Percentiles rank a stretch among this genome's conserved stretches.
Evolutionary conservation across 495 filamentous ascomycete species (phyloP).

Genomic region (Aspergillus ellipticus): DNA sequence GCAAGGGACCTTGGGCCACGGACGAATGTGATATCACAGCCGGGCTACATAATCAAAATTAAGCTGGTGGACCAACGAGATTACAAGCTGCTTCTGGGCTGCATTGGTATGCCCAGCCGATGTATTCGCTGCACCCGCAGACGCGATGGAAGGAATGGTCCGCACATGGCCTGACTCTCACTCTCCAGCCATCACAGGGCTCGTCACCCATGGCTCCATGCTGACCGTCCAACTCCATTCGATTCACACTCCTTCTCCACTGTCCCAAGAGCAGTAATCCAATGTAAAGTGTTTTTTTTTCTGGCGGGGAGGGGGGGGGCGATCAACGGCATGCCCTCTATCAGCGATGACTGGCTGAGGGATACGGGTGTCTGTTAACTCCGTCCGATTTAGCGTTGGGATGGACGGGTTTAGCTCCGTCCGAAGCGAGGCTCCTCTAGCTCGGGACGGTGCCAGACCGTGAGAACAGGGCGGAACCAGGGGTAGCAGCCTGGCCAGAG

Average conservation of each 20-base stretch:
- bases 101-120: too few species aligned
- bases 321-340: neutral
- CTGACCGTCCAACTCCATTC: neutral
- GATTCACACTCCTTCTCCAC: neutral
- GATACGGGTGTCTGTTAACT: neutral
- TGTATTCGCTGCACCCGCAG: too few species aligned
- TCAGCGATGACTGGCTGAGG: neutral
- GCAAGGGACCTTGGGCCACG: neutral
- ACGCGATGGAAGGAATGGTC: neutral
- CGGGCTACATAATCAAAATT: neutral
- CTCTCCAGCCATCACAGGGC: neutral
- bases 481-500: neutral
- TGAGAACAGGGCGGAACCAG: slow-evolving; percentile 10
- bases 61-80: neutral
- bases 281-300: too few species aligned
- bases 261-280: too few species aligned
- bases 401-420: neutral
- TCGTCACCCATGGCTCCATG: neutral
- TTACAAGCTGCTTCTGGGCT: neutral
- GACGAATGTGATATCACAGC: neutral
- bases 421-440: slow-evolving; percentile 5
- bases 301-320: neutral
- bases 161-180: neutral
- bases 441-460: slow-evolving; percentile 5
- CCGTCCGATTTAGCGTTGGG: neutral